A percentile compares a stretch with the other conserved stretches of the same genome.
Conservation (phyloP, 192 early-diverging fungal species). For the Coemansia sp. region DNA sequence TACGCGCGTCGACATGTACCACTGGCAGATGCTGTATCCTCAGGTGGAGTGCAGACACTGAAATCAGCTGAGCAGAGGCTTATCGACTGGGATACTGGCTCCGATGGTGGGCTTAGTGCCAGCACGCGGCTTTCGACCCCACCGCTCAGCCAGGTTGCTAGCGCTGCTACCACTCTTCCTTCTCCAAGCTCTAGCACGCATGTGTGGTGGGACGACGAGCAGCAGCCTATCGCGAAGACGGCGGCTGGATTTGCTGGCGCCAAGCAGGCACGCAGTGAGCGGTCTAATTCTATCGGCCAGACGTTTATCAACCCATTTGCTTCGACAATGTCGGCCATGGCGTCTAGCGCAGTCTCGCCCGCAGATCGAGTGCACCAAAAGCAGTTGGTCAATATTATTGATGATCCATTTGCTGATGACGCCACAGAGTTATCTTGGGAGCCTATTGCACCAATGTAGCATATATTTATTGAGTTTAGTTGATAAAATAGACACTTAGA, state of each 20-base stretch:
- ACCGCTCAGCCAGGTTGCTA: neutral
- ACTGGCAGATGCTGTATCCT: neutral
- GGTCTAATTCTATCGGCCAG: neutral
- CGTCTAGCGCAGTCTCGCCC: neutral
- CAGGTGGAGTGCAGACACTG: neutral
- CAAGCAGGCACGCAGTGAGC: neutral
- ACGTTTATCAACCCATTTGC: slow-evolving; percentile 37
- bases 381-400: slow-evolving; percentile 4
- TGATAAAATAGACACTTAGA: slow-evolving; percentile 7
- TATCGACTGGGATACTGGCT: slow-evolving; percentile 33
- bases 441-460: slow-evolving; percentile 27
- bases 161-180: slow-evolving; percentile 4
- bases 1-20: slow-evolving; percentile 22
- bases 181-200: slow-evolving; percentile 36
- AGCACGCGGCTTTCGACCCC: neutral
- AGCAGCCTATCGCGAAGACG: neutral
- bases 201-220: slow-evolving; percentile 33
- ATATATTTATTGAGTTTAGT: neutral
- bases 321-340: slow-evolving; percentile 4
- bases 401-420: slow-evolving; percentile 46
- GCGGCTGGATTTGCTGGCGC: neutral
- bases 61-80: slow-evolving; percentile 17
- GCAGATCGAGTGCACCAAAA: neutral
- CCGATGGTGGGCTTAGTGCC: neutral
- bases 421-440: slow-evolving; percentile 23